Base-by-base conservation (phyloP, 2,329 filamentous ascomycete species). In the Aspergillus pseudoterreus region DNA sequence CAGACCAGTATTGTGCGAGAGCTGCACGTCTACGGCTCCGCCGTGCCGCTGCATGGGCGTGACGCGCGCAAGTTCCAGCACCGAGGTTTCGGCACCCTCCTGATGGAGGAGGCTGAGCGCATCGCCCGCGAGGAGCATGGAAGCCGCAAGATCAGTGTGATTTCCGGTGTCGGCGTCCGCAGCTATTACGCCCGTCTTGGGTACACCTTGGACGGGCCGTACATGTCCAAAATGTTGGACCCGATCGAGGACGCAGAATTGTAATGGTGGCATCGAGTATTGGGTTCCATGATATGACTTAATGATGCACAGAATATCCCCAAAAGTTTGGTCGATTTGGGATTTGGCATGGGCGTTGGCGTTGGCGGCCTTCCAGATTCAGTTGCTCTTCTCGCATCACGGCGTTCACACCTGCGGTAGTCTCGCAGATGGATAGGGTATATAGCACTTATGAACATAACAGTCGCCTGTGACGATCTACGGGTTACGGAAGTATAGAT, bases 11-110 rank as follows among this genome's bases (percentile, higher is more conserved):
- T 99, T 62, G 92, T 99, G 4, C 82, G 94, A 45, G 94, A 99
- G 72, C 78, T 99, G 50, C 94, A 99, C 71, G 94, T 99, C 1
- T 99, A 99, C 68, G 94, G 94, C 6, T 92, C 90, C 17, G 94
- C 95, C 0, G 94, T 99, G n/a, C 95, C 94, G 0, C 89, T 99
- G 43, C 94, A 99, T 71, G 92, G 91, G 8, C 82, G 95, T 51
- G 94, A 99, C 63, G 91, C 92, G 17, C 86, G 88, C 71, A 97
- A 97, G 73, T 97, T 97, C 73, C 94, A 99, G 75, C 94, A 99
- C 74, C 94, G 96, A 69, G 94, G 94, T 0, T 99, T 95, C 60
- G 94, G 94, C 44, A 99, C 94, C 1, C 71, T 99, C 55, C 68
- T 99, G 59, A 99, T 99, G 95, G 92, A 97, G 67, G 92, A 97